Evolutionary conservation across 805 yeast genomes (phyloP).

Genomic region (Sporopachydermia lactativora): DNA sequence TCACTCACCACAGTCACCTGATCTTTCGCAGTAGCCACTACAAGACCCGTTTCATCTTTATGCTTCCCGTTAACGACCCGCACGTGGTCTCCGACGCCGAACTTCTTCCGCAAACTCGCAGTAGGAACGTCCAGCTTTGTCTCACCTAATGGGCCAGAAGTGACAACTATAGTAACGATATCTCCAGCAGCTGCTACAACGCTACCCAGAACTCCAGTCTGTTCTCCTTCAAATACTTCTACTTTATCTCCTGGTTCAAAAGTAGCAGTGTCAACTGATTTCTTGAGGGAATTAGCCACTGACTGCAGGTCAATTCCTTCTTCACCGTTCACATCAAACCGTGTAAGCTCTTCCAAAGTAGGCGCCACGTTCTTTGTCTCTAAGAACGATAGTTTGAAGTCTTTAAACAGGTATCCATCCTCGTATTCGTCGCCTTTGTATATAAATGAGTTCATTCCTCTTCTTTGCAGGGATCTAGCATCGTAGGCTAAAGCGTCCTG

Average conservation of each 20-base stretch:
- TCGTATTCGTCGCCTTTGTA: slow-evolving; percentile 82
- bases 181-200: slow-evolving; percentile 60
- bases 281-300: slow-evolving; percentile 74
- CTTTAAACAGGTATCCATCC: slow-evolving; percentile 79
- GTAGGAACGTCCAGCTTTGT: slow-evolving; percentile 68
- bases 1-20: slow-evolving; percentile 85
- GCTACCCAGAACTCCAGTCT: slow-evolving; percentile 73
- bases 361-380: slow-evolving; percentile 79
- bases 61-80: slow-evolving; percentile 86
- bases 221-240: slow-evolving; percentile 87
- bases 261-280: slow-evolving; percentile 36
- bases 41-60: slow-evolving; percentile 88
- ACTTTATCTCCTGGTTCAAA: slow-evolving; percentile 94
- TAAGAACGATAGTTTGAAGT: slow-evolving; percentile 69
- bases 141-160: slow-evolving; percentile 35
- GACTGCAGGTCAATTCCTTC: slow-evolving; percentile 83
- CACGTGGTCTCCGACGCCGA: slow-evolving; percentile 88
- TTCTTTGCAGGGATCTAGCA: slow-evolving; percentile 50
- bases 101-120: slow-evolving; percentile 69
- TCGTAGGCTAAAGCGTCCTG: slow-evolving; percentile 82
- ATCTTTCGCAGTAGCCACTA: slow-evolving; percentile 67
- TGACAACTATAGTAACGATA: slow-evolving; percentile 34
- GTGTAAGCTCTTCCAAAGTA: slow-evolving; percentile 72
- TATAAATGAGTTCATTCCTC: slow-evolving; percentile 42
- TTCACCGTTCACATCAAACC: slow-evolving; percentile 60